Conservation (phyloP, 331 rosid genomes). For the Pyracantha coccinea region DNA sequence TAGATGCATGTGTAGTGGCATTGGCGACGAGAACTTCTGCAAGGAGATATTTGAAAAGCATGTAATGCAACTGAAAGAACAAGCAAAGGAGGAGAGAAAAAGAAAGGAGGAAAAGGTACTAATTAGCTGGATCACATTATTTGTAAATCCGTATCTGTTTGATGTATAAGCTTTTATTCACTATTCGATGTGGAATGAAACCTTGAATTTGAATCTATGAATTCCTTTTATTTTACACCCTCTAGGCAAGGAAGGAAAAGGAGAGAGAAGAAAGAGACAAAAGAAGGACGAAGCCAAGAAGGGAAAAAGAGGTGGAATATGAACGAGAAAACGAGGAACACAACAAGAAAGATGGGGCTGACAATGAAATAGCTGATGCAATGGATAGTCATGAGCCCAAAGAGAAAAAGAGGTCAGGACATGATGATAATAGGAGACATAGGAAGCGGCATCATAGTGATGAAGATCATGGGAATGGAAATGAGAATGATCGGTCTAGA, state of each 20-base stretch:
- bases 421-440: slow-evolving; percentile 44
- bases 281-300: slow-evolving; percentile 61
- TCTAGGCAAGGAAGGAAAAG: slow-evolving; percentile 72
- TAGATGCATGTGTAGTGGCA: slow-evolving; percentile 41
- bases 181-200: background rate
- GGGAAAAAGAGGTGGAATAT: slow-evolving; percentile 62
- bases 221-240: slow-evolving; percentile 2
- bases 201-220: background rate
- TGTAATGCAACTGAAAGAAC: slow-evolving; percentile 70
- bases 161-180: background rate
- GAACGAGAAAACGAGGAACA: slow-evolving; percentile 59
- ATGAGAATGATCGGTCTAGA: slow-evolving; percentile 53
- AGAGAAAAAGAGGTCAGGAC: slow-evolving; percentile 49
- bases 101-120: slow-evolving; percentile 88
- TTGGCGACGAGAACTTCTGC: slow-evolving; percentile 67
- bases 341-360: slow-evolving; percentile 50
- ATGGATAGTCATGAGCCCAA: slow-evolving; percentile 41
- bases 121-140: background rate
- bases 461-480: slow-evolving; percentile 49
- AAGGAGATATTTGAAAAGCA: slow-evolving; percentile 68
- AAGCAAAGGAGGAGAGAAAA: slow-evolving; percentile 73
- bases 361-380: slow-evolving; percentile 46
- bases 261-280: slow-evolving; percentile 78
- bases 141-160: background rate
- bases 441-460: slow-evolving; percentile 58